A percentile compares a stretch with the other conserved stretches of the same genome.
phyloP scores from a whole-genome alignment of 495 filamentous ascomycete species.

The Rostrohypoxylon terebratum region DNA sequence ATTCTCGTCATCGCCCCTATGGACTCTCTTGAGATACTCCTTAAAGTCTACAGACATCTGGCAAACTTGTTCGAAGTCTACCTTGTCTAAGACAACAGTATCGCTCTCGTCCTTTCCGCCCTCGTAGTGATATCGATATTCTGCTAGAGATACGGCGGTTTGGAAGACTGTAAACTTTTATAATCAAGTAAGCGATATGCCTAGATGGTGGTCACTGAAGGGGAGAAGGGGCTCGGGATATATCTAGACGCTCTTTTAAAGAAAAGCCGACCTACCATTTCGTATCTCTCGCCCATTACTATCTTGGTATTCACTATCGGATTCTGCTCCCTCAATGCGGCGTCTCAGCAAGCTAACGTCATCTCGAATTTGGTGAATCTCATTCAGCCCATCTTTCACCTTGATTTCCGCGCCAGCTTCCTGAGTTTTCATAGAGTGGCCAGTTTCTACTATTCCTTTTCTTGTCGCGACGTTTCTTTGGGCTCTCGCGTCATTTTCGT shows the following conservation, averaged over 20 bases:
- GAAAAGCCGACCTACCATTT: constrained; percentile 1
- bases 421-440: background rate
- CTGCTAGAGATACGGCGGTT: constrained; percentile 55
- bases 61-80: background rate
- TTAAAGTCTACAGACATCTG: constrained; percentile 38
- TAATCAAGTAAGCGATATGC: background rate
- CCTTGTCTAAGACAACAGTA: constrained; percentile 9
- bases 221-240: background rate
- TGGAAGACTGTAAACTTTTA: constrained; percentile 51
- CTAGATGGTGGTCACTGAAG: background rate
- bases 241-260: too few species aligned
- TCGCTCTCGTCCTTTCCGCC: constrained; percentile 6
- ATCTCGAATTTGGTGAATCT: background rate
- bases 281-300: constrained; percentile 34
- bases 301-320: background rate
- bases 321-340: background rate
- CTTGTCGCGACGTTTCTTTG: background rate
- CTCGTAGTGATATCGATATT: constrained; percentile 18
- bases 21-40: constrained; percentile 39
- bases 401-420: background rate
- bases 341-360: background rate
- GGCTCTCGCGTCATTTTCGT: background rate
- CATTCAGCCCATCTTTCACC: background rate
- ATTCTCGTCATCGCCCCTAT: constrained; percentile 33
- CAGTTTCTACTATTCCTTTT: background rate